These are phyloP conservation scores for Prunus yedoensis DNA, from an alignment of 331 rosid genomes.

Conservation along the genomic window DNA sequence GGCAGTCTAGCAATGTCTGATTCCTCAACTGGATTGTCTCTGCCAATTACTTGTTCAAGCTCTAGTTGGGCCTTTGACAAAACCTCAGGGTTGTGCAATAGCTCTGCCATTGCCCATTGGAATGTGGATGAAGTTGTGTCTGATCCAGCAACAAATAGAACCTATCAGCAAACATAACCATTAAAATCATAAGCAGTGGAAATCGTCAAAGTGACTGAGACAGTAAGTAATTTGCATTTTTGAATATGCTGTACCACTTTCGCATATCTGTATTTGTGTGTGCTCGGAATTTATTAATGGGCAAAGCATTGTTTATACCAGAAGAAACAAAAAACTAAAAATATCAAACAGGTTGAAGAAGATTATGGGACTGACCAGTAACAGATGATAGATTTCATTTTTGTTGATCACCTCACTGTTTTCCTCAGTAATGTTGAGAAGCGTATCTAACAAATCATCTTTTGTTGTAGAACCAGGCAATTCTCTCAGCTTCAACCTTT, in stretches of 20 bases:
- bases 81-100: constrained; percentile 25
- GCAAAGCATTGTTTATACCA: too few species aligned
- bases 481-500: constrained; percentile 26
- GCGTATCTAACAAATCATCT: constrained; percentile 45
- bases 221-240: too few species aligned
- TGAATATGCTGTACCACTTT: too few species aligned
- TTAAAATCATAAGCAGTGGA: too few species aligned
- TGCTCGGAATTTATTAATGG: too few species aligned
- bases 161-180: too few species aligned
- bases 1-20: constrained; percentile 30
- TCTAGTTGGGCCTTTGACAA: constrained; percentile 29
- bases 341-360: too few species aligned
- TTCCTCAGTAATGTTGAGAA: constrained; percentile 29
- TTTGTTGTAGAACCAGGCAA: neutral
- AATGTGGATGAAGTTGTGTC: constrained; percentile 24
- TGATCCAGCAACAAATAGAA: too few species aligned
- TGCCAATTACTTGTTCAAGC: constrained; percentile 28
- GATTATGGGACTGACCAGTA: too few species aligned
- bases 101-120: constrained; percentile 40
- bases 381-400: constrained; percentile 23
- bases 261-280: too few species aligned
- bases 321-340: too few species aligned
- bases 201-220: too few species aligned
- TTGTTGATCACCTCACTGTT: constrained; percentile 30
- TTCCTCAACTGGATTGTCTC: constrained; percentile 31